phyloP scores from a whole-genome alignment of 495 filamentous ascomycete species.

The Lophiotrema nucula region DNA sequence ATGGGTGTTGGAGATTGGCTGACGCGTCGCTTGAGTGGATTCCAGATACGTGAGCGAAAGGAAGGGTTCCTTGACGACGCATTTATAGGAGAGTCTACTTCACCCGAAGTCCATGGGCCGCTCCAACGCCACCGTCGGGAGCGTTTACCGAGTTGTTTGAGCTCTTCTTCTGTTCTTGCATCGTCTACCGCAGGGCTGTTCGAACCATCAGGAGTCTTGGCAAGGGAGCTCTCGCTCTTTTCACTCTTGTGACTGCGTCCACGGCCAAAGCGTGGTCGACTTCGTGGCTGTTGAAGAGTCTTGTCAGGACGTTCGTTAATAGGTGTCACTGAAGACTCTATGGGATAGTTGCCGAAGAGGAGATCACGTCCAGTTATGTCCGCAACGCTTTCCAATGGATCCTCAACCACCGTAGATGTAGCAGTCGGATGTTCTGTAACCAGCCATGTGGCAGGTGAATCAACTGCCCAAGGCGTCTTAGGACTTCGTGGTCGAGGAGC shows the following conservation, averaged over 20 bases:
- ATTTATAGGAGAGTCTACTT: not conserved
- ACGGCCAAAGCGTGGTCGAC: not conserved
- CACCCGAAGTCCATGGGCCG: not conserved
- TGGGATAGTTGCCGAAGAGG: too few relatives aligned
- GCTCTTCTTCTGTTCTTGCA: not conserved
- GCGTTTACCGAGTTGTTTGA: conserved; percentile 5
- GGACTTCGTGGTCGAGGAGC: conserved; percentile 18
- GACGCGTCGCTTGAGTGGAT: too few relatives aligned
- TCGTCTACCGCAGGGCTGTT: not conserved
- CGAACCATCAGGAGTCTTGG: not conserved
- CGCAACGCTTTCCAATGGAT: too few relatives aligned
- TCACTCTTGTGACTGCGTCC: not conserved
- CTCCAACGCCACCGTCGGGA: conserved; percentile 15
- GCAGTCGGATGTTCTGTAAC: not conserved
- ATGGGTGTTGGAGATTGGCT: not conserved
- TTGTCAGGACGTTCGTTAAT: not conserved
- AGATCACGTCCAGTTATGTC: too few relatives aligned
- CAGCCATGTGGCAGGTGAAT: not conserved
- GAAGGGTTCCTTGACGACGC: too few relatives aligned
- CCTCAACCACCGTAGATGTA: not conserved
- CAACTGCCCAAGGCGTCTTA: conserved; percentile 14
- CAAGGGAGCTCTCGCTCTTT: not conserved
- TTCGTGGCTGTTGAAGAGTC: not conserved
- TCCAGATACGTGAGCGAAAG: too few relatives aligned
- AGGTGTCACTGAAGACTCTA: too few relatives aligned